These are phyloP conservation scores for Pluteus cervinus DNA, from an alignment of 768 basidiomycete genomes.

Conservation along the genomic window DNA sequence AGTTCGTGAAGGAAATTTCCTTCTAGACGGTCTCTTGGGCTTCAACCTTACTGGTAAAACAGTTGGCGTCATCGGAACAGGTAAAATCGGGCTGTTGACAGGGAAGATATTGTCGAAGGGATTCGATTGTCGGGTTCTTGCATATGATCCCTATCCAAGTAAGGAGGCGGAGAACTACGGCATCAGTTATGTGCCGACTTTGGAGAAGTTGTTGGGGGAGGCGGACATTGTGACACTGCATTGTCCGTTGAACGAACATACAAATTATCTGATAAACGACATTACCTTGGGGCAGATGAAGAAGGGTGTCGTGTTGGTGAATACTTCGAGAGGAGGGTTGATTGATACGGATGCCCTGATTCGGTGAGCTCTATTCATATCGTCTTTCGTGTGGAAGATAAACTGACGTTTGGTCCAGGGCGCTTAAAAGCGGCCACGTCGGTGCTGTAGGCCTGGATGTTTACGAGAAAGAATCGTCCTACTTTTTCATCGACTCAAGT, in stretches of 20 bases:
- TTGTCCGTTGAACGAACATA: slow-evolving; percentile 31
- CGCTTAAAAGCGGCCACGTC: slow-evolving; percentile 32
- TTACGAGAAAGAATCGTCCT: slow-evolving; percentile 33
- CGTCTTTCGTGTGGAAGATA: no score
- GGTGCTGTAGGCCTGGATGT: slow-evolving; percentile 39
- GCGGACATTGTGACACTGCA: slow-evolving; percentile 38
- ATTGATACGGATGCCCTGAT: slow-evolving; percentile 37
- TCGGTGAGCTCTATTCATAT: slow-evolving; percentile 19
- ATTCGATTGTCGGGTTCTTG: slow-evolving; percentile 33
- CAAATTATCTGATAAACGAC: slow-evolving; percentile 37
- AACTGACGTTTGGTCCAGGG: no score
- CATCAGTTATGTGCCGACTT: slow-evolving; percentile 28
- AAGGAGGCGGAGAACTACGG: slow-evolving; percentile 27
- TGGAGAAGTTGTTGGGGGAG: slow-evolving; percentile 27
- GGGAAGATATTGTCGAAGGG: slow-evolving; percentile 35
- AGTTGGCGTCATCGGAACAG: slow-evolving; percentile 38
- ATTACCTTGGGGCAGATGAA: slow-evolving; percentile 30
- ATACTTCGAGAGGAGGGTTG: slow-evolving; percentile 36
- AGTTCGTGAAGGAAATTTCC: slow-evolving; percentile 41
- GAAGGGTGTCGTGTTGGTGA: slow-evolving; percentile 34
- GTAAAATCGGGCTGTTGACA: slow-evolving; percentile 35
- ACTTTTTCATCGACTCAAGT: slow-evolving; percentile 39
- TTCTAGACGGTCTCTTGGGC: slow-evolving; percentile 36
- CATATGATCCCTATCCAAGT: slow-evolving; percentile 33
- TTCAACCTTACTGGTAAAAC: slow-evolving; percentile 36